Conservation (phyloP, 2,329 filamentous ascomycete species). For the Macrophomina tecta region DNA sequence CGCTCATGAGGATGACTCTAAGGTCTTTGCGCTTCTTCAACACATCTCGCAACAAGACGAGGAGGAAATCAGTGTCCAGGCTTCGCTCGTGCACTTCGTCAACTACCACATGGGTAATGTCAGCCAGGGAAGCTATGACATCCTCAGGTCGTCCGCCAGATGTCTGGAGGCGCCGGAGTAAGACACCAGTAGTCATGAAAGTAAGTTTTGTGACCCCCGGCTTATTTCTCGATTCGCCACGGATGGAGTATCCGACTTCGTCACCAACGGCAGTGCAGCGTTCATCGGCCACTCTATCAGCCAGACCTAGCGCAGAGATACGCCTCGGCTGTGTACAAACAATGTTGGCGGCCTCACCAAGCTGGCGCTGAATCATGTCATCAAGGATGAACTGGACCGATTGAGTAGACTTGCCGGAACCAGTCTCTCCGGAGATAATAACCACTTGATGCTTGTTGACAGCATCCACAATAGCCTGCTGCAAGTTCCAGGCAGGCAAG, state of each 20-base stretch:
- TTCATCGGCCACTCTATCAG: slow-evolving; percentile 93
- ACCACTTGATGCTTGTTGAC: slow-evolving; percentile 84
- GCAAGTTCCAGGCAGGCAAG: slow-evolving; percentile 87
- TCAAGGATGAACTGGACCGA: slow-evolving; percentile 96
- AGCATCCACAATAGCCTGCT: slow-evolving; percentile 75
- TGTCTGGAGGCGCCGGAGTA: slow-evolving; percentile 88
- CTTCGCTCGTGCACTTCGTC: slow-evolving; percentile 97
- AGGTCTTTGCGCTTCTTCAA: slow-evolving; percentile 76
- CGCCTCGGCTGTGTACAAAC: slow-evolving; percentile 94
- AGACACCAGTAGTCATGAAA: slow-evolving; percentile 93
- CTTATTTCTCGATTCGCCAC: slow-evolving; percentile 82
- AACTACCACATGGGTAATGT: slow-evolving; percentile 93
- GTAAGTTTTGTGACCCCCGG: slow-evolving; percentile 81
- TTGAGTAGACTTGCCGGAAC: slow-evolving; percentile 95
- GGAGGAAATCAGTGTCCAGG: slow-evolving; percentile 90
- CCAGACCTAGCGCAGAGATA: slow-evolving; percentile 91
- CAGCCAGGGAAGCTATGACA: slow-evolving; percentile 78
- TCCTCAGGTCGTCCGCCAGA: slow-evolving; percentile 81
- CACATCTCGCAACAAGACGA: slow-evolving; percentile 86
- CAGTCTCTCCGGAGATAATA: slow-evolving; percentile 96
- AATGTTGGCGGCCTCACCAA: slow-evolving; percentile 83
- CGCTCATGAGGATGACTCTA: slow-evolving; percentile 94
- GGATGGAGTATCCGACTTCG: slow-evolving; percentile 90
- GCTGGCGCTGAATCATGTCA: slow-evolving; percentile 77
- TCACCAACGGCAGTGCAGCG: slow-evolving; percentile 80